Evolutionary conservation across 306 rosid species (phyloP).

Genomic region (Betula pendula): DNA sequence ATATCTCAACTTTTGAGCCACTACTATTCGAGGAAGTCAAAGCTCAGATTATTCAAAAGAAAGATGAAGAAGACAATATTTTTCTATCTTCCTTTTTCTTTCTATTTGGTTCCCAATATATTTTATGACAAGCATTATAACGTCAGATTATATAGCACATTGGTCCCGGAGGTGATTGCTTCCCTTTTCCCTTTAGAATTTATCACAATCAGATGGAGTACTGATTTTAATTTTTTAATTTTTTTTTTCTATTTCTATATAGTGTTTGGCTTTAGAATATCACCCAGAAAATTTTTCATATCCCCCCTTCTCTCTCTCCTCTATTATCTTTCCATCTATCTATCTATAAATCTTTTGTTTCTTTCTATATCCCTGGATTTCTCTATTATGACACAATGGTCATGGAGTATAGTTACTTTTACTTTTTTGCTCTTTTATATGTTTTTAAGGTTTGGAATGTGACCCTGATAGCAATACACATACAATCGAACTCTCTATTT

Average conservation of each 20-base stretch:
- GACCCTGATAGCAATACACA: not conserved
- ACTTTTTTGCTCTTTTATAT: not conserved
- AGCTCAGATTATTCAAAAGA: constrained; percentile 61
- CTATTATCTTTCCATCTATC: too few relatives aligned
- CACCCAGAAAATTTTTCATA: not conserved
- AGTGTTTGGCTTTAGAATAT: not conserved
- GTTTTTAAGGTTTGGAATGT: constrained; percentile 16
- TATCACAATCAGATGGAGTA: not conserved
- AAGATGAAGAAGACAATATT: constrained; percentile 61
- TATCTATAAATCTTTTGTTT: not conserved
- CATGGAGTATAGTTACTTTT: not conserved
- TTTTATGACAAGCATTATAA: not conserved
- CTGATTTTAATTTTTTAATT: not conserved
- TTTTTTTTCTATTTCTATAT: not conserved
- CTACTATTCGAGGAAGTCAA: constrained; percentile 82
- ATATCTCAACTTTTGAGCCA: constrained; percentile 82
- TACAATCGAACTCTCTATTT: constrained; percentile 3
- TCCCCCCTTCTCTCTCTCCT: too few relatives aligned
- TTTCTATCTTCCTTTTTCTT: not conserved
- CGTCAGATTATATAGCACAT: not conserved
- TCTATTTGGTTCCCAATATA: not conserved
- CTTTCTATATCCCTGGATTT: not conserved
- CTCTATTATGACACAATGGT: not conserved
- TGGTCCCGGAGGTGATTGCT: not conserved
- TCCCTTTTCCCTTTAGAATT: not conserved